A percentile compares a stretch with the other conserved stretches of the same genome.
Conservation (phyloP, 225 moss, liverwort and hornwort genomes). For the Asterella californica region DNA sequence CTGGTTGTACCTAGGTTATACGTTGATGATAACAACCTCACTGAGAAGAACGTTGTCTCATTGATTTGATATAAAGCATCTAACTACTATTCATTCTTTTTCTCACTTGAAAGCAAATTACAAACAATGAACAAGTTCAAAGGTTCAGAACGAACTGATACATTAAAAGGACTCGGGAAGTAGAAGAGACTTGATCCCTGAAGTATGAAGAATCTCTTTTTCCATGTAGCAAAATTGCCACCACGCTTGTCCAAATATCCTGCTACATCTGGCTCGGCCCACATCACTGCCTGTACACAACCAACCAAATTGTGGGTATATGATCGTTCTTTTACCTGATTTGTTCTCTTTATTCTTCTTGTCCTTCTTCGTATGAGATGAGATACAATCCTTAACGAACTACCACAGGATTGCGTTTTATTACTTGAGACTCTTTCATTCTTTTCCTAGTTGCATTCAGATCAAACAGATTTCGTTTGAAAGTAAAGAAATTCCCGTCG, state of each 20-base stretch:
- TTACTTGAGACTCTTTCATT: too few species aligned
- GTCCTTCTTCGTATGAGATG: neutral
- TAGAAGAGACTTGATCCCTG: conserved; percentile 68
- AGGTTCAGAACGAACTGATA: conserved; percentile 9
- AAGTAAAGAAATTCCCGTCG: neutral
- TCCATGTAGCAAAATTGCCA: conserved; percentile 47
- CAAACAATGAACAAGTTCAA: neutral
- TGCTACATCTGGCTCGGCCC: conserved; percentile 61
- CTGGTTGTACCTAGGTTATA: too few species aligned
- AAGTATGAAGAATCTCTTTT: conserved; percentile 51
- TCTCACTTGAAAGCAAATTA: neutral
- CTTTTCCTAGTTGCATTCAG: neutral
- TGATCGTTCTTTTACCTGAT: too few species aligned
- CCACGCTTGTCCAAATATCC: conserved; percentile 65
- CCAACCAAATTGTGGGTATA: neutral
- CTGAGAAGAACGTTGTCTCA: neutral
- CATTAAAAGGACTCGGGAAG: conserved; percentile 47
- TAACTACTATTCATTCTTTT: neutral
- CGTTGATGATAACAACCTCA: too few species aligned
- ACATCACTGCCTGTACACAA: conserved; percentile 48
- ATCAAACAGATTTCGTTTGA: neutral
- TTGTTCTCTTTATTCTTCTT: neutral
- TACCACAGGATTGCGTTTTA: too few species aligned
- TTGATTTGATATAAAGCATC: neutral
- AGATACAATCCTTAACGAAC: neutral